Evolutionary conservation across 2,329 filamentous ascomycete species (phyloP).

Genomic region (Penicillium sp.): DNA sequence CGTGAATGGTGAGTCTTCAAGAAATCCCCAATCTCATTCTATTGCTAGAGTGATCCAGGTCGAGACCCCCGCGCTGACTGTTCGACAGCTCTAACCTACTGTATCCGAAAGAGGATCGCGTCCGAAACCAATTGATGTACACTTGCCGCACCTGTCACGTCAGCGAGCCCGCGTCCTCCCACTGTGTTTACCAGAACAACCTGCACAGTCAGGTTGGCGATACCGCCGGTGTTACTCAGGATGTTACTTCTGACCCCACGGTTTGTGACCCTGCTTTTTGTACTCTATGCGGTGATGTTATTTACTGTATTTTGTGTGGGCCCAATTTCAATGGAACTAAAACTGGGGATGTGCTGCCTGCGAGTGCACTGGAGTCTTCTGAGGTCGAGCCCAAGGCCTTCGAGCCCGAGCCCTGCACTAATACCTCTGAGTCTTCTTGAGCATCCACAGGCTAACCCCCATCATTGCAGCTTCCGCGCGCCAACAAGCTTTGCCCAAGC

Average conservation of each 20-base stretch:
- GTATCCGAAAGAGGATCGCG: conserved; percentile 91
- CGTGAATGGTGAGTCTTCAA: conserved; percentile 71
- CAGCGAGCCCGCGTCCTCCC: conserved; percentile 78
- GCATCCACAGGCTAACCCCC: conserved; percentile 33
- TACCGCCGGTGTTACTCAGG: conserved; percentile 94
- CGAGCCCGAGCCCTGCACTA: not conserved
- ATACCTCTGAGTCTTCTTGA: conserved; percentile 12
- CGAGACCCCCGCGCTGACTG: conserved; percentile 22
- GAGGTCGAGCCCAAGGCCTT: not conserved
- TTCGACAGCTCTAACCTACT: conserved; percentile 80
- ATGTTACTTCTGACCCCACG: conserved; percentile 96
- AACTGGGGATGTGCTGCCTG: conserved; percentile 16
- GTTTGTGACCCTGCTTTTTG: conserved; percentile 70
- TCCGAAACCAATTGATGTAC: conserved; percentile 82
- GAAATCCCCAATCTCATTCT: not conserved
- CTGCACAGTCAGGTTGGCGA: conserved; percentile 89
- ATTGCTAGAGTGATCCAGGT: not conserved
- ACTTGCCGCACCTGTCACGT: conserved; percentile 95
- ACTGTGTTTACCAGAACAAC: conserved; percentile 93
- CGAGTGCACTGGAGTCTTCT: conserved; percentile 6
- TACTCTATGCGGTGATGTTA: conserved; percentile 58
- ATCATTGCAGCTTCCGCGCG: conserved; percentile 73
- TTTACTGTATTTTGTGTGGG: conserved; percentile 55
- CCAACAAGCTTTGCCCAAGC: conserved; percentile 78
- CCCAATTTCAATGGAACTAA: conserved; percentile 28